Base-by-base conservation (phyloP, 2,329 filamentous ascomycete species). In the Cercospora sp. region DNA sequence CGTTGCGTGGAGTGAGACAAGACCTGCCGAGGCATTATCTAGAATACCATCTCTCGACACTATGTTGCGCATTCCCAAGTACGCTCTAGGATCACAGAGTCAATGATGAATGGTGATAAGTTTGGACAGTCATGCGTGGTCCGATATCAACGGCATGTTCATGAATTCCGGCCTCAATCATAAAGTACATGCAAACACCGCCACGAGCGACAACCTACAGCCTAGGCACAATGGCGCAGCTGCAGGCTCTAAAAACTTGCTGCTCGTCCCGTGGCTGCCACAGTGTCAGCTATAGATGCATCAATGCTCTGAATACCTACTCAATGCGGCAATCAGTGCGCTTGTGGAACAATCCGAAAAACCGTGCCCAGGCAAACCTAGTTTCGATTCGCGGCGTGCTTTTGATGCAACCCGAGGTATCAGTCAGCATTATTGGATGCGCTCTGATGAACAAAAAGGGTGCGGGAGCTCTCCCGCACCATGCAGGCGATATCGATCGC, bases 11-110 rank as follows among this genome's bases (percentile, higher is more conserved):
- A 23, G 33, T 59, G 16, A 57, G 45, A 23, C 1, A 58, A 16
- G 28, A 65, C 53, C 26, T 65, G 33, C 63, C 63, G 63, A 65
- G 63, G 63, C 48, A 65, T 58, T 31, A 16, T 5, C 53, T 51
- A 36, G 12, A n/a, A 28, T 13, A 6, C 6, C 26, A 8, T 30
- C 23, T 30, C 12, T 28, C 20, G 48, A 23, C 20, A 23, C 20
- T 53, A 7, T 53, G 9, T 5, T 20, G 20, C 13, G 48, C 20
- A 53, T 53, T 26, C 10, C 48, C 12, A 26, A 26, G 10, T 26
- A 20, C 42, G 42, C 42, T 45, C 42, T 16, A 8, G 42, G n/a
- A 20, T 10, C 16, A 45, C 10, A 36, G 12, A 36, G 33, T 16
- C 33, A 36, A 36, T 16, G 33, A 36, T 36, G 33, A 36, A 16